Evolutionary conservation across 176 grass and related monocot species (phyloP).

Genomic region (Urochloa ruziziensis): DNA sequence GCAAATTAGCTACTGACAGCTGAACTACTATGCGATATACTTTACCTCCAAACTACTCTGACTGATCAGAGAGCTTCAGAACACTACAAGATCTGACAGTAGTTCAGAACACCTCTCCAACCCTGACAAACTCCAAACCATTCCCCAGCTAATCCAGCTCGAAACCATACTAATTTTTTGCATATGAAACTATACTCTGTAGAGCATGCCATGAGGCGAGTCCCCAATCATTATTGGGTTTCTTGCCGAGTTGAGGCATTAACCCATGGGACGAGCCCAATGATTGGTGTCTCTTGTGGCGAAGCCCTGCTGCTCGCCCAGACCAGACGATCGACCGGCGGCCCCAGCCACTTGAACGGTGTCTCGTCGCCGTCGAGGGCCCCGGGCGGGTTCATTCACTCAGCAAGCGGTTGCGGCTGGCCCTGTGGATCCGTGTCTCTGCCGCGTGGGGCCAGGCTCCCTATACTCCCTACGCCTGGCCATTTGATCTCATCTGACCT

Average conservation of each 20-base stretch:
- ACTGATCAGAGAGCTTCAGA: neutral
- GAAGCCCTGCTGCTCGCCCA: slow-evolving; percentile 12
- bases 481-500: neutral
- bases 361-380: slow-evolving; percentile 42
- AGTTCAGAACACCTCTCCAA: neutral
- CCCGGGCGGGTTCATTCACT: slow-evolving; percentile 20
- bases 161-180: neutral
- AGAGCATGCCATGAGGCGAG: neutral
- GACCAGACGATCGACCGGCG: neutral
- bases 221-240: slow-evolving; percentile 34
- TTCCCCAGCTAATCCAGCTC: neutral
- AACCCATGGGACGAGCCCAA: slow-evolving; percentile 22
- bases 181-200: neutral
- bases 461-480: neutral
- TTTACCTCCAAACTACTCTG: neutral
- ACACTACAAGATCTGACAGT: neutral
- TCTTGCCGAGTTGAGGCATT: slow-evolving; percentile 30
- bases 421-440: neutral
- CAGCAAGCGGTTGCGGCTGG: slow-evolving; percentile 34
- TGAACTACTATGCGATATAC: neutral
- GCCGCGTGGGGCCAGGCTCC: slow-evolving; percentile 1
- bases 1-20: slow-evolving; percentile 14
- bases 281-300: slow-evolving; percentile 39
- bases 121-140: neutral
- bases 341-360: slow-evolving; percentile 28